A percentile compares a stretch with the other conserved stretches of the same genome.
Evolutionary conservation across 1,284 basidiomycete genomes (phyloP).

Genomic region (Fomitopsis palustris): DNA sequence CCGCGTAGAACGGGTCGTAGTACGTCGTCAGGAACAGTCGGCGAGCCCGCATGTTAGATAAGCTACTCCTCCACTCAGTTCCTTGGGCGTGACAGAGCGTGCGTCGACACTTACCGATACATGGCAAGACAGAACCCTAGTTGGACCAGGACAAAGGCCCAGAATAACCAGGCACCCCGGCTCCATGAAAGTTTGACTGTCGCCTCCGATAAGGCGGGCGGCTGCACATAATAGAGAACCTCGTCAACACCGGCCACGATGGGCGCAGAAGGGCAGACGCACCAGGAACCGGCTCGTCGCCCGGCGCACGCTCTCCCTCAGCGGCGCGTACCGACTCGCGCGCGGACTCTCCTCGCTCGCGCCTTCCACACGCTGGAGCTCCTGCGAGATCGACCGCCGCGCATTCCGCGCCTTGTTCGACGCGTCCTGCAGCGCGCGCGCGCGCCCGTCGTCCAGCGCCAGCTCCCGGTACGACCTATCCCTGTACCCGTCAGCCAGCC

Average conservation of each 20-base stretch:
- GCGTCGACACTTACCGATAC: conserved; percentile 22
- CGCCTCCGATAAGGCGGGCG: conserved; percentile 7
- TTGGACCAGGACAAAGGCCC: conserved; percentile 22
- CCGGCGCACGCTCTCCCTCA: conserved; percentile 31
- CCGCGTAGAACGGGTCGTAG: conserved; percentile 70
- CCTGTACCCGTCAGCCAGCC: conserved; percentile 10
- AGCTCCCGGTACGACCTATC: conserved; percentile 33
- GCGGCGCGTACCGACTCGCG: conserved; percentile 31
- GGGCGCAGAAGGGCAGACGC: conserved; percentile 12
- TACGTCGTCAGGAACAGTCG: conserved; percentile 55
- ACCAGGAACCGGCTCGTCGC: conserved; percentile 33
- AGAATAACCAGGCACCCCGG: conserved; percentile 22
- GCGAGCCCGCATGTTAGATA: conserved; percentile 36
- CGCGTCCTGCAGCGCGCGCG: conserved; percentile 50
- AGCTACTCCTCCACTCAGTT: conserved; percentile 26
- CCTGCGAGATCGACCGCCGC: conserved; percentile 41
- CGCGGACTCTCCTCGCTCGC: conserved; percentile 29
- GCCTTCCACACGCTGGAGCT: conserved; percentile 34
- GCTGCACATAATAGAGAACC: background rate
- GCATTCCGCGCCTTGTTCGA: conserved; percentile 49
- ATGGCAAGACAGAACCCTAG: conserved; percentile 21
- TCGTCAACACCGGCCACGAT: background rate
- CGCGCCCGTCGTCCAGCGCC: conserved; percentile 37
- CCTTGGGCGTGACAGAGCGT: background rate
- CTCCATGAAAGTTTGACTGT: conserved; percentile 11